phyloP scores from a whole-genome alignment of 495 filamentous ascomycete genomes.

The Penicillium subrubescens region DNA sequence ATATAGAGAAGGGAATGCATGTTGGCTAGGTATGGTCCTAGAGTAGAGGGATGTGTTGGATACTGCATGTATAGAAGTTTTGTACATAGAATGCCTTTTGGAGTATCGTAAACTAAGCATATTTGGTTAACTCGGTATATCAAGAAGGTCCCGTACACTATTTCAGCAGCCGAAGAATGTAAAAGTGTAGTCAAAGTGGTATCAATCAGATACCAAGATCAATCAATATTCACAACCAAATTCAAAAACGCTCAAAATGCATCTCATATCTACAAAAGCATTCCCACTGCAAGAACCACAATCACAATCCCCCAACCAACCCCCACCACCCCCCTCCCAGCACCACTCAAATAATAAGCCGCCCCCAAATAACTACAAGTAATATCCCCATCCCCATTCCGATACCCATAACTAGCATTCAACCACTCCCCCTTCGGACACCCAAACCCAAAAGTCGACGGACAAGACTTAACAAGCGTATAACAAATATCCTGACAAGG shows the following conservation, averaged over 20 bases:
- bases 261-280: not conserved
- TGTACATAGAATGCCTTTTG: too few relatives aligned
- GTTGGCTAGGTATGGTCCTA: too few relatives aligned
- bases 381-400: slow-evolving; percentile 44
- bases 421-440: slow-evolving; percentile 70
- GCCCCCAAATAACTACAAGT: slow-evolving; percentile 63
- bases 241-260: not conserved
- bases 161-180: too few relatives aligned
- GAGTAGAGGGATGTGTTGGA: too few relatives aligned
- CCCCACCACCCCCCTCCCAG: slow-evolving; percentile 13
- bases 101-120: too few relatives aligned
- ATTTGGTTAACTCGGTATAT: too few relatives aligned
- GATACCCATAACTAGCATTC: slow-evolving; percentile 65
- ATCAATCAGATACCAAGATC: too few relatives aligned
- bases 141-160: too few relatives aligned
- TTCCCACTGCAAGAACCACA: slow-evolving; percentile 19
- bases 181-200: too few relatives aligned
- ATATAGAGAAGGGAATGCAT: too few relatives aligned
- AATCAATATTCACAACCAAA: not conserved
- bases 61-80: too few relatives aligned
- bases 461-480: slow-evolving; percentile 79
- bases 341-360: slow-evolving; percentile 49
- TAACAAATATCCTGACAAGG: slow-evolving; percentile 87
- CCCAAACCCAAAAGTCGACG: slow-evolving; percentile 71
- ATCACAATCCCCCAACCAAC: slow-evolving; percentile 18